A percentile compares a stretch with the other conserved stretches of the same genome.
phyloP scores from a whole-genome alignment of 2,329 filamentous ascomycete species.

The Hypomyces rosellus region DNA sequence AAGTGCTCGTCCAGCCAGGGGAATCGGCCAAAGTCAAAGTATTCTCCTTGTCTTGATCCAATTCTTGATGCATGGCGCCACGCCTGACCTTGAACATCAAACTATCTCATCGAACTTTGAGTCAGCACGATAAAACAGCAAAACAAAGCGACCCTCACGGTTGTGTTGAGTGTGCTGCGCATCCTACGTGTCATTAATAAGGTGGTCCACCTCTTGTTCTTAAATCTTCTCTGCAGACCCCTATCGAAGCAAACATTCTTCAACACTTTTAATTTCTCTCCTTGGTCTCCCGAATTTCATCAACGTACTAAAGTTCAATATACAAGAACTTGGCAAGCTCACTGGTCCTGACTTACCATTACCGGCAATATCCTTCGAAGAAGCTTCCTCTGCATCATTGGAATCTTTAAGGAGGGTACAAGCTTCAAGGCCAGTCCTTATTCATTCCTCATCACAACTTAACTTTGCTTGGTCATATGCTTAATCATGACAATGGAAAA shows the following conservation, averaged over 20 bases:
- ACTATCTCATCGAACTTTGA: background rate
- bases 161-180: no score
- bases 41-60: background rate
- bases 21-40: background rate
- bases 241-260: no score
- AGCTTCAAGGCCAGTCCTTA: background rate
- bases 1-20: background rate
- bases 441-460: conserved; percentile 10
- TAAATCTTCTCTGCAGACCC: no score
- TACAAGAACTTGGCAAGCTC: background rate
- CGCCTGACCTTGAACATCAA: background rate
- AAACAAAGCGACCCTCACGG: no score
- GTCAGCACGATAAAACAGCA: no score
- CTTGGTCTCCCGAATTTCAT: background rate
- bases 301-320: background rate
- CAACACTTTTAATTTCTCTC: no score
- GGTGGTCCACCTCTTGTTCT: no score
- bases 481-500: conserved; percentile 22
- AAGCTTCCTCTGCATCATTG: background rate
- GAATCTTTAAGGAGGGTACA: background rate
- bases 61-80: background rate
- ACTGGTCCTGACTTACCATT: no score
- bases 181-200: no score
- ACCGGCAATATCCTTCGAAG: no score
- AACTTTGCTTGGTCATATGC: conserved; percentile 13